Conservation (phyloP, 2,329 filamentous ascomycete genomes). For the Fusarium miscanthi region DNA sequence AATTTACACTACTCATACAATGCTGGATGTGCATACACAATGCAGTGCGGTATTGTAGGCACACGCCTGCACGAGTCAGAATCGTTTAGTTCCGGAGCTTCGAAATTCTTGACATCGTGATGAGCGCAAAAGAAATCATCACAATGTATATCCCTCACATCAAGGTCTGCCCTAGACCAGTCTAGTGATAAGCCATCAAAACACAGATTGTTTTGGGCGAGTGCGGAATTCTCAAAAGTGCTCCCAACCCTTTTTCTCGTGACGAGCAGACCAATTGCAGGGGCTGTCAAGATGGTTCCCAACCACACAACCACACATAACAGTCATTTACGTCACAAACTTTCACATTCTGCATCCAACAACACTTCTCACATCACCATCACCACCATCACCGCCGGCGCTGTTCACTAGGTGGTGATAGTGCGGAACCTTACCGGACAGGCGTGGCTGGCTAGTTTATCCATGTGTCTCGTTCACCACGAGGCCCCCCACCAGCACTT, state of each 20-base stretch:
- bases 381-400: conserved; percentile 17
- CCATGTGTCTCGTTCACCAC: conserved; percentile 41
- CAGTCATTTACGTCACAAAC: conserved; percentile 40
- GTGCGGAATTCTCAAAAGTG: conserved; percentile 34
- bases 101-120: conserved; percentile 36
- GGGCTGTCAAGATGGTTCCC: conserved; percentile 21
- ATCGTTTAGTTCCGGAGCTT: conserved; percentile 40
- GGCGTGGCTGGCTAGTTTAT: conserved; percentile 26
- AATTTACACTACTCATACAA: conserved; percentile 14
- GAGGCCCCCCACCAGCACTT: conserved; percentile 41
- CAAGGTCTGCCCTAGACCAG: conserved; percentile 20
- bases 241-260: conserved; percentile 32
- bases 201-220: conserved; percentile 17
- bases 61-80: conserved; percentile 43
- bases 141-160: conserved; percentile 23
- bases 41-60: not conserved
- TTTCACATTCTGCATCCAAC: conserved; percentile 22
- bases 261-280: conserved; percentile 29
- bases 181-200: conserved; percentile 39
- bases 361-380: conserved; percentile 30
- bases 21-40: conserved; percentile 2
- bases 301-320: conserved; percentile 34
- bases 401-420: conserved; percentile 16
- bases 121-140: conserved; percentile 17
- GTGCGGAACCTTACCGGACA: conserved; percentile 43